A percentile compares a stretch with the other conserved stretches of the same genome.
Conservation (phyloP, 2,329 filamentous ascomycete species). For the Biscogniauxia marginata region DNA sequence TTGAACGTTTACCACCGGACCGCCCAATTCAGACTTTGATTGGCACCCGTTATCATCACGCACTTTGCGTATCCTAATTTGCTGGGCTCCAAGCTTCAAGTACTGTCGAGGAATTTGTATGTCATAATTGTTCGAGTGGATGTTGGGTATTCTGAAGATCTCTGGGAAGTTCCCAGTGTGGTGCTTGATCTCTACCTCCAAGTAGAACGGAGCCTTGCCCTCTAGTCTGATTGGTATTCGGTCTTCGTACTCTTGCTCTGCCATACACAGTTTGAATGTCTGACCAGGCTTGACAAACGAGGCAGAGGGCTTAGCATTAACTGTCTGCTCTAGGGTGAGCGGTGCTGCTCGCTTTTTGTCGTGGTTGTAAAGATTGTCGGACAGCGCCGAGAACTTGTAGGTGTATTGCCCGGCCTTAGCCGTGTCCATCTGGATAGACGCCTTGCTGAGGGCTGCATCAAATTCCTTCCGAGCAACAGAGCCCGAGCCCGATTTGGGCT, state of each 20-base stretch:
- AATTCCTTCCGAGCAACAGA: constrained; percentile 68
- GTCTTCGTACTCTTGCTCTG: constrained; percentile 78
- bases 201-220: constrained; percentile 80
- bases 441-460: constrained; percentile 72
- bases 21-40: constrained; percentile 67
- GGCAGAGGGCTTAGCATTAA: constrained; percentile 80
- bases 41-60: constrained; percentile 86
- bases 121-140: constrained; percentile 70
- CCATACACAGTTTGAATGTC: constrained; percentile 92
- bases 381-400: constrained; percentile 80
- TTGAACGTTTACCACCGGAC: constrained; percentile 81
- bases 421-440: constrained; percentile 84
- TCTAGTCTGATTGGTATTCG: constrained; percentile 83
- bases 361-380: constrained; percentile 82
- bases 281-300: constrained; percentile 83
- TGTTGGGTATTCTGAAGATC: constrained; percentile 76
- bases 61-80: constrained; percentile 85
- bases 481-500: constrained; percentile 63
- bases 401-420: constrained; percentile 77
- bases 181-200: constrained; percentile 93
- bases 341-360: constrained; percentile 64
- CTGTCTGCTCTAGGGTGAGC: constrained; percentile 74
- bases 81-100: constrained; percentile 84
- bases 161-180: constrained; percentile 78
- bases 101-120: constrained; percentile 83